Evolutionary conservation across 1,284 basidiomycete species (phyloP).

Genomic region (Papiliotrema nemorosa): DNA sequence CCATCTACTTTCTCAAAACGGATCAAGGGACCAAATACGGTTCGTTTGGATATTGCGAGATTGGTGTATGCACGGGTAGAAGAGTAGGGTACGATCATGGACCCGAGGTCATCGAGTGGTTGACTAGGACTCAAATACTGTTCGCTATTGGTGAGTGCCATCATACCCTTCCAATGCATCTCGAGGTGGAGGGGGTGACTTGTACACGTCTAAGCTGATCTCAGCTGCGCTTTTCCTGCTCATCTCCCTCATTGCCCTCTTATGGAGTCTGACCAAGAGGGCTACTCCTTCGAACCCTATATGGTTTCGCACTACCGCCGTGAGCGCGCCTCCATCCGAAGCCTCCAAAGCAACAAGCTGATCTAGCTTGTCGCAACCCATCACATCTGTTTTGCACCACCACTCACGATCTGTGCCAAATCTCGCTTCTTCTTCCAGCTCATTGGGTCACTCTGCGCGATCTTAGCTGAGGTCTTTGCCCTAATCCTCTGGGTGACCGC

Average conservation of each 20-base stretch:
- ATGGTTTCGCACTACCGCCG: slow-evolving; percentile 26
- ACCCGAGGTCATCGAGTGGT: slow-evolving; percentile 17
- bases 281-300: slow-evolving; percentile 25
- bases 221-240: slow-evolving; percentile 26
- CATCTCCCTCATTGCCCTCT: slow-evolving; percentile 22
- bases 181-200: background rate
- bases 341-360: background rate
- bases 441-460: slow-evolving; percentile 16
- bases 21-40: slow-evolving; percentile 13
- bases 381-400: background rate
- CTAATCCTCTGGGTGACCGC: slow-evolving; percentile 25
- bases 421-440: slow-evolving; percentile 12
- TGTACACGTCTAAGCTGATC: background rate
- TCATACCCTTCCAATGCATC: background rate
- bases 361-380: background rate
- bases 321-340: slow-evolving; percentile 17
- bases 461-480: slow-evolving; percentile 25
- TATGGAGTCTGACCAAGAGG: slow-evolving; percentile 20
- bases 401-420: too few relatives aligned
- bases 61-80: slow-evolving; percentile 1
- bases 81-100: slow-evolving; percentile 18
- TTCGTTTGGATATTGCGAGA: slow-evolving; percentile 25
- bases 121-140: slow-evolving; percentile 22
- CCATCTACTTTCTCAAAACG: slow-evolving; percentile 23
- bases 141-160: slow-evolving; percentile 29